Evolutionary conservation across 352 stramenopile species (phyloP).

Genomic region (Pythium biforme): DNA sequence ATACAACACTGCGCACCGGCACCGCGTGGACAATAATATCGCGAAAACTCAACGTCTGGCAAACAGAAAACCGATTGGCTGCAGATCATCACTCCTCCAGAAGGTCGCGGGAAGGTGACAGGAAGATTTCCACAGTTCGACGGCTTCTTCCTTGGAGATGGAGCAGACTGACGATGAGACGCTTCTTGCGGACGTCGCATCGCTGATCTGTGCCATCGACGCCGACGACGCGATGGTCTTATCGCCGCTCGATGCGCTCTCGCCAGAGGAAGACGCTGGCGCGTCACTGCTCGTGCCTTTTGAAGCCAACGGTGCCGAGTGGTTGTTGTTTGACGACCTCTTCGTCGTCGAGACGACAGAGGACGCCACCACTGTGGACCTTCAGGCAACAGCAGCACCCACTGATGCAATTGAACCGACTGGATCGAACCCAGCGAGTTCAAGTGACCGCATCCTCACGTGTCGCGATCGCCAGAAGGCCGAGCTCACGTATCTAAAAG

Average conservation of each 20-base stretch:
- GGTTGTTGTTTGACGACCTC: background rate
- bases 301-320: background rate
- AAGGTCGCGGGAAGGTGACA: too few species aligned
- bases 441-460: background rate
- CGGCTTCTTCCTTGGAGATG: too few species aligned
- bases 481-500: conserved; percentile 6
- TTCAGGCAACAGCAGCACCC: background rate
- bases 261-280: background rate
- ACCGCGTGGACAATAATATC: too few species aligned
- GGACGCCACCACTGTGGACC: background rate
- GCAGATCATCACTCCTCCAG: too few species aligned
- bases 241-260: background rate
- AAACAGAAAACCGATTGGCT: too few species aligned
- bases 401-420: background rate
- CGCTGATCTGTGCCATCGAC: background rate
- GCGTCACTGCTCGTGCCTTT: background rate
- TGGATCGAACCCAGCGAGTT: background rate
- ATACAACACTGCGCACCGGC: too few species aligned
- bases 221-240: background rate
- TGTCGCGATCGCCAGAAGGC: conserved; percentile 1
- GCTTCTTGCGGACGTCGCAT: background rate
- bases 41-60: too few species aligned
- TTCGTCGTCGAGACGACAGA: background rate
- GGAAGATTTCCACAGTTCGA: too few species aligned
- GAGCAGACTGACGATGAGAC: too few species aligned